A percentile compares a stretch with the other conserved stretches of the same genome.
Evolutionary conservation across 495 filamentous ascomycete genomes (phyloP).

Genomic region (Bathelium albidoporum): DNA sequence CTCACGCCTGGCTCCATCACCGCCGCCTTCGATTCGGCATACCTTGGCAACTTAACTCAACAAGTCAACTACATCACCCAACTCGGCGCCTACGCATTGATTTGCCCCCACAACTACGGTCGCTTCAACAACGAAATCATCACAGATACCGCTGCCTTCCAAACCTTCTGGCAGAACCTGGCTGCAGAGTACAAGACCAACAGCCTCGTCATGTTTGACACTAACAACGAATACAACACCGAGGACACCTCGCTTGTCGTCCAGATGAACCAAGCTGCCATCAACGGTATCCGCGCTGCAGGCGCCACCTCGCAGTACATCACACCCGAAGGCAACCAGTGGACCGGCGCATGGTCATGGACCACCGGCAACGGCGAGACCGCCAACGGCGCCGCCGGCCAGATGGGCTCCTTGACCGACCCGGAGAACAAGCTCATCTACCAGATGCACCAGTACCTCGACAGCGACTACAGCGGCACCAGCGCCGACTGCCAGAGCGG

Average conservation of each 20-base stretch:
- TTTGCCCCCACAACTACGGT: conserved; percentile 66
- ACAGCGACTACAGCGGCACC: conserved; percentile 53
- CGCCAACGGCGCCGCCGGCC: conserved; percentile 36
- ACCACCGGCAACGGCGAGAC: conserved; percentile 37
- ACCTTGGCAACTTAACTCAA: conserved; percentile 38
- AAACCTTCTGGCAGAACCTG: conserved; percentile 53
- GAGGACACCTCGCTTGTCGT: conserved; percentile 59
- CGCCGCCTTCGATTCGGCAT: conserved; percentile 31
- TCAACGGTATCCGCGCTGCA: conserved; percentile 57
- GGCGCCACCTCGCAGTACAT: conserved; percentile 65
- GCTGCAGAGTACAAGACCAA: conserved; percentile 51
- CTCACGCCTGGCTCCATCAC: conserved; percentile 44
- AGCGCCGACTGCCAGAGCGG: conserved; percentile 45
- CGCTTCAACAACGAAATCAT: conserved; percentile 56
- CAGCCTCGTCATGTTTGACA: conserved; percentile 53
- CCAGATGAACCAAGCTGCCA: conserved; percentile 66
- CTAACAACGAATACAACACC: conserved; percentile 68
- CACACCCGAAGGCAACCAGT: conserved; percentile 63
- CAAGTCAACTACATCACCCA: conserved; percentile 52
- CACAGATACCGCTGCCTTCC: conserved; percentile 49
- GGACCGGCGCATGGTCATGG: conserved; percentile 53
- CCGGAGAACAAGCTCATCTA: conserved; percentile 50
- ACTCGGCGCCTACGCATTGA: conserved; percentile 52
- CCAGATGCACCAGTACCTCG: conserved; percentile 53
- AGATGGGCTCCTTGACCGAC: conserved; percentile 48